Percentiles rank a stretch among this genome's conserved stretches.
These are phyloP conservation scores for Colletotrichum sp. DNA, from an alignment of 2,329 filamentous ascomycete genomes.

Conservation along the genomic window DNA sequence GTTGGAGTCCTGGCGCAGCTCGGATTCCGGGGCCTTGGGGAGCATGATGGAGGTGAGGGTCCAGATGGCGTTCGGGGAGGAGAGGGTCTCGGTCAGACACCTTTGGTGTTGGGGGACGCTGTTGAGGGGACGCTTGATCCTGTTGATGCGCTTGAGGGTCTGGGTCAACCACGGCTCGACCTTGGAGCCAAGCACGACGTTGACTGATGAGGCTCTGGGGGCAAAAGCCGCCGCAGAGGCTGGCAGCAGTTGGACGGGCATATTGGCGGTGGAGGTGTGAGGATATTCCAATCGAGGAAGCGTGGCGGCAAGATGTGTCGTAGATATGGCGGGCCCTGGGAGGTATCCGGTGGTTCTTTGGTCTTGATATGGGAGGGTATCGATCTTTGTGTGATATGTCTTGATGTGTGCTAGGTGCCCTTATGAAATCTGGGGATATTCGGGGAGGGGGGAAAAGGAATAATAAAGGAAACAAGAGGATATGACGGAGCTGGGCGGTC, in stretches of 20 bases:
- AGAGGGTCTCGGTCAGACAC: conserved; percentile 94
- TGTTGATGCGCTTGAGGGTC: conserved; percentile 95
- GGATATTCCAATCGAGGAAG: conserved; percentile 17
- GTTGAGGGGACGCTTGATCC: conserved; percentile 95
- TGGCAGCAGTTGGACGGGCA: conserved; percentile 93
- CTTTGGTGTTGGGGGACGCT: conserved; percentile 94
- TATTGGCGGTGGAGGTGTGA: conserved; percentile 48
- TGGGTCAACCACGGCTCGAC: conserved; percentile 97
- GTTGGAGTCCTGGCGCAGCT: conserved; percentile 82
- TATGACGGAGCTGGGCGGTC: conserved; percentile 58
- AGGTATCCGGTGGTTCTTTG: neutral
- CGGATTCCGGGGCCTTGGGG: conserved; percentile 84
- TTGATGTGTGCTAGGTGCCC: neutral
- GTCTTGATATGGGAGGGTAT: neutral
- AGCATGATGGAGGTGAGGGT: conserved; percentile 92
- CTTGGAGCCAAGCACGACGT: conserved; percentile 90
- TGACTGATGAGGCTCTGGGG: conserved; percentile 86
- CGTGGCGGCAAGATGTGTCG: conserved; percentile 16
- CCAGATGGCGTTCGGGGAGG: conserved; percentile 91
- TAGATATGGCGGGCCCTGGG: neutral
- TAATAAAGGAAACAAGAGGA: conserved; percentile 46
- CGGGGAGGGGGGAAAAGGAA: conserved; percentile 37
- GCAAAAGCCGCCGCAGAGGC: conserved; percentile 97
- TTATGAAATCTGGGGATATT: conserved; percentile 7
- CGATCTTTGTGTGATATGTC: neutral